phyloP scores from a whole-genome alignment of 75 land plant genomes.

The Cunninghamia lanceolata region DNA sequence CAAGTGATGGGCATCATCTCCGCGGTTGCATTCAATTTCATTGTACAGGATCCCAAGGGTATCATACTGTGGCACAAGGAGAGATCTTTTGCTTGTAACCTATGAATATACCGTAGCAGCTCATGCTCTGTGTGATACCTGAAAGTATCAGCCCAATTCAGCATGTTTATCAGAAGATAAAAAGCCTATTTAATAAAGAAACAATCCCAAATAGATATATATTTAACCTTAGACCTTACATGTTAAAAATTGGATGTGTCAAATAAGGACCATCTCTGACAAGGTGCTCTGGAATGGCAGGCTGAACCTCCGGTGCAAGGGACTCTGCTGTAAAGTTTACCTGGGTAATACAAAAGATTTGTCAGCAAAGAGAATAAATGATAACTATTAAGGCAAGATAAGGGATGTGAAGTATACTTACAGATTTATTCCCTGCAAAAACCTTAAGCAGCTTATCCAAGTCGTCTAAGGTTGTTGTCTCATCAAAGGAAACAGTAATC shows the following conservation, averaged over 20 bases:
- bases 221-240: slow-evolving; percentile 34
- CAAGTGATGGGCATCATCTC: slow-evolving; percentile 99
- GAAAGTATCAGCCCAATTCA: slow-evolving; percentile 9
- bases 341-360: slow-evolving; percentile 24
- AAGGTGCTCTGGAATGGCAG: slow-evolving; percentile 61
- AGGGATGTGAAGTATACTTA: slow-evolving; percentile 28
- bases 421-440: slow-evolving; percentile 77
- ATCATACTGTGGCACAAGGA: slow-evolving; percentile 97
- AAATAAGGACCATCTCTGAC: slow-evolving; percentile 74
- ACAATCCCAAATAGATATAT: not conserved
- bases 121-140: slow-evolving; percentile 99
- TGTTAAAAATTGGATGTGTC: slow-evolving; percentile 93
- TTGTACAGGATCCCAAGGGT: slow-evolving; percentile 98
- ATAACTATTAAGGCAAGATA: not conserved
- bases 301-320: slow-evolving; percentile 66
- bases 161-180: not conserved
- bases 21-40: slow-evolving; percentile 97
- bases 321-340: slow-evolving; percentile 82
- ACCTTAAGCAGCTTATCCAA: slow-evolving; percentile 78
- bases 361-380: not conserved
- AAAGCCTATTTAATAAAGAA: not conserved
- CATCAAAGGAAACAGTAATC: slow-evolving; percentile 95
- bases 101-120: slow-evolving; percentile 81
- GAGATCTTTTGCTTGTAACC: slow-evolving; percentile 83
- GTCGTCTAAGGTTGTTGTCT: slow-evolving; percentile 95